These are phyloP conservation scores for Hypoxylon sp. DNA, from an alignment of 2,329 filamentous ascomycete genomes.

Conservation along the genomic window DNA sequence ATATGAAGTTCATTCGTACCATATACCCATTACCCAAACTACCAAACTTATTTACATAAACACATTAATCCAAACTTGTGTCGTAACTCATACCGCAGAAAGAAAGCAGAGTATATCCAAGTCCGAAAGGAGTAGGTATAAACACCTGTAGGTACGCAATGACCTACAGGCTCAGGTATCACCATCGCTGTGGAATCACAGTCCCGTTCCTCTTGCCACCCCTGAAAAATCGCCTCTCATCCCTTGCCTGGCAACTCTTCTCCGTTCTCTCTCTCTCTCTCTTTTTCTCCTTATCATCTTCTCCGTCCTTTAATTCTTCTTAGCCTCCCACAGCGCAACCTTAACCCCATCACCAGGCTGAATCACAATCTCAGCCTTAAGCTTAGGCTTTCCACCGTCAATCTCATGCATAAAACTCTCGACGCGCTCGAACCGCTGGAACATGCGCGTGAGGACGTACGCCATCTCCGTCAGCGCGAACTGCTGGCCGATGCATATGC, in stretches of 20 bases:
- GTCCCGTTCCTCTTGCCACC: no score
- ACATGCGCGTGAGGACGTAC: constrained; percentile 78
- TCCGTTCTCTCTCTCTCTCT: not conserved
- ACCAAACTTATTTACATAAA: not conserved
- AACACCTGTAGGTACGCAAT: not conserved
- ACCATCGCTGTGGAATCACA: not conserved
- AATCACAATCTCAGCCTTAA: constrained; percentile 72
- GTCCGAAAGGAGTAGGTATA: not conserved
- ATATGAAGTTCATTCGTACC: not conserved
- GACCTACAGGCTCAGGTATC: not conserved
- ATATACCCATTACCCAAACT: not conserved
- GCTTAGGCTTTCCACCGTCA: constrained; percentile 65
- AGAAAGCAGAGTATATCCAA: not conserved
- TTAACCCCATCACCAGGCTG: constrained; percentile 70
- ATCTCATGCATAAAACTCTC: constrained; percentile 68
- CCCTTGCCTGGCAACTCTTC: not conserved
- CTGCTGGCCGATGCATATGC: constrained; percentile 84
- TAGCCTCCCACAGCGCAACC: constrained; percentile 67
- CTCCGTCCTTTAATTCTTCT: constrained; percentile 37
- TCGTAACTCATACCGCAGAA: not conserved
- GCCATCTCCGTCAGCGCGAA: constrained; percentile 83
- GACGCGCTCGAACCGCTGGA: constrained; percentile 77
- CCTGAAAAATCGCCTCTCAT: not conserved
- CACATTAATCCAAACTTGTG: not conserved
- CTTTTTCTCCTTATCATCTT: not conserved